Conservation (phyloP, 805 yeast species). For the Clavispora phyllophila region DNA sequence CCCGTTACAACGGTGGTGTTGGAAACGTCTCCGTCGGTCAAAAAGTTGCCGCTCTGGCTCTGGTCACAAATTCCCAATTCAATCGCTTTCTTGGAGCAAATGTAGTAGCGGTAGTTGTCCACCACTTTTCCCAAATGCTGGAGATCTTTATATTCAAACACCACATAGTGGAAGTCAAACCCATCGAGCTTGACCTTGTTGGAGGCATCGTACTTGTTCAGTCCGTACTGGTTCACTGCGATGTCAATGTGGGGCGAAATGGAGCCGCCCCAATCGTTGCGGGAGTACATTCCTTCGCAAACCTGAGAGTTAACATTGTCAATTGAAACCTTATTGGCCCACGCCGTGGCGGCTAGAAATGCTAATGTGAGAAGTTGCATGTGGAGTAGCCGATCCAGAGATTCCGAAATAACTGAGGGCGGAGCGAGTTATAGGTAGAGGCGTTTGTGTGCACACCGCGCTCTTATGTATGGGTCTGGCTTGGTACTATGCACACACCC, state of each 20-base stretch:
- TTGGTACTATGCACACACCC: no score
- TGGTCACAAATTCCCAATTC: constrained; percentile 46
- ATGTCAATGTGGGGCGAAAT: constrained; percentile 48
- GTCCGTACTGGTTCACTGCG: constrained; percentile 23
- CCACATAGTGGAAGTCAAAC: constrained; percentile 52
- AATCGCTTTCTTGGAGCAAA: constrained; percentile 75
- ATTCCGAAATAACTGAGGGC: not conserved
- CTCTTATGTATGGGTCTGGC: no score
- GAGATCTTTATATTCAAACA: constrained; percentile 82
- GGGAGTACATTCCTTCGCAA: constrained; percentile 88
- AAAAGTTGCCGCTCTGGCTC: constrained; percentile 55
- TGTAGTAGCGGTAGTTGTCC: constrained; percentile 44
- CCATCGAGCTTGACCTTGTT: constrained; percentile 47
- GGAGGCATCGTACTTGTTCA: constrained; percentile 41
- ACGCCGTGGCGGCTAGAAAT: constrained; percentile 6
- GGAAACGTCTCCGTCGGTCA: constrained; percentile 44
- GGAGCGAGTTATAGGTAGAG: not conserved
- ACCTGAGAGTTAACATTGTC: constrained; percentile 50
- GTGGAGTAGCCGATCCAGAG: not conserved
- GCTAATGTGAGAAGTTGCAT: constrained; percentile 4
- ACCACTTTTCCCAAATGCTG: constrained; percentile 55
- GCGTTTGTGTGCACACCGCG: not conserved
- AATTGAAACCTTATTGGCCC: constrained; percentile 46
- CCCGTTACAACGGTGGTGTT: constrained; percentile 55
- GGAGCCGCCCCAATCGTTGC: constrained; percentile 82